phyloP scores from a whole-genome alignment of 805 yeast species.

The Sungouiella blattae region DNA sequence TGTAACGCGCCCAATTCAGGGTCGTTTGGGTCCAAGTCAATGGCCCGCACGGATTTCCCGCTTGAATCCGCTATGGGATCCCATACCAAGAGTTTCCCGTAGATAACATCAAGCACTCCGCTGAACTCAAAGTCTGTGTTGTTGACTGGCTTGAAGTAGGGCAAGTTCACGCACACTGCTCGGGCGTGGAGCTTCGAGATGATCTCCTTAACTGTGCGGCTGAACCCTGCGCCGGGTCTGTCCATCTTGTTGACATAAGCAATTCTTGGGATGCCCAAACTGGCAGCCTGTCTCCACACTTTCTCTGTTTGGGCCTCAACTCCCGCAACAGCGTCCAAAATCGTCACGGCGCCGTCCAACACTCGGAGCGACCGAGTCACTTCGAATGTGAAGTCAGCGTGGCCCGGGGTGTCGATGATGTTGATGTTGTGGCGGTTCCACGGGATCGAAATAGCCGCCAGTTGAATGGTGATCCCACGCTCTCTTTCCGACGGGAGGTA shows the following conservation, averaged over 20 bases:
- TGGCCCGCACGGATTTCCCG: constrained; percentile 52
- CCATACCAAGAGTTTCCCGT: constrained; percentile 59
- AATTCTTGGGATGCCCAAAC: constrained; percentile 65
- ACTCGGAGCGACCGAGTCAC: constrained; percentile 87
- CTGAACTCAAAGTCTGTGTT: constrained; percentile 44
- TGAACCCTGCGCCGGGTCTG: constrained; percentile 90
- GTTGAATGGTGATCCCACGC: constrained; percentile 93
- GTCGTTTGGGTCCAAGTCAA: constrained; percentile 34
- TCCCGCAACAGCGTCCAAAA: constrained; percentile 94
- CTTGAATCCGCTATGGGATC: constrained; percentile 30
- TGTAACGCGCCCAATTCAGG: constrained; percentile 25
- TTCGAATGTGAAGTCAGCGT: constrained; percentile 95
- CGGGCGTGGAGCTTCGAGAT: constrained; percentile 71
- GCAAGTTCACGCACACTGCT: constrained; percentile 72
- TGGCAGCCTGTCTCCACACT: constrained; percentile 86
- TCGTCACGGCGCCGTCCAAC: constrained; percentile 89
- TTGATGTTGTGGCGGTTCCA: constrained; percentile 81
- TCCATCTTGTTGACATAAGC: constrained; percentile 94
- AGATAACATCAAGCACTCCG: constrained; percentile 76
- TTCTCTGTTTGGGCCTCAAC: constrained; percentile 98
- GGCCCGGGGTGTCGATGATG: constrained; percentile 96
- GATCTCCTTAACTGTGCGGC: constrained; percentile 83
- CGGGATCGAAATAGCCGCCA: constrained; percentile 89
- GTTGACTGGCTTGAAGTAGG: constrained; percentile 48
- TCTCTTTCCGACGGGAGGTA: constrained; percentile 84